These are phyloP conservation scores for Aureobasidium sp. DNA, from an alignment of 2,329 filamentous ascomycete species.

Conservation along the genomic window DNA sequence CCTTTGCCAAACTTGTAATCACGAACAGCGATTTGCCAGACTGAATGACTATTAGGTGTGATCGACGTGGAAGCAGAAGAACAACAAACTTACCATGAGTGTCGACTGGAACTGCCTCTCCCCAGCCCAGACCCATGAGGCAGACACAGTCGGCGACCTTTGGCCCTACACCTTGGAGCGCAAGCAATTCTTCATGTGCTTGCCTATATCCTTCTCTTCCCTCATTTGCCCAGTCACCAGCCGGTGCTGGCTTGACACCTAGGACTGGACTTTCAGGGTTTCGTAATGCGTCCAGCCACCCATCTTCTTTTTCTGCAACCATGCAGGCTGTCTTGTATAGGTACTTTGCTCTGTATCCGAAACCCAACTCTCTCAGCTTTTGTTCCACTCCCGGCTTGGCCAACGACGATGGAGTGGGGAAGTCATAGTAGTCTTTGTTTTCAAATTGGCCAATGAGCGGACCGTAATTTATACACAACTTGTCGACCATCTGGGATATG, in stretches of 20 bases:
- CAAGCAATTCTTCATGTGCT: slow-evolving; percentile 73
- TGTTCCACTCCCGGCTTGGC: slow-evolving; percentile 67
- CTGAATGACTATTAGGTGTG: slow-evolving; percentile 33
- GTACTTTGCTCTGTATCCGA: slow-evolving; percentile 92
- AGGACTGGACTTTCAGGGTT: slow-evolving; percentile 68
- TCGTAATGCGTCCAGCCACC: slow-evolving; percentile 70
- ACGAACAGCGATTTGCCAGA: slow-evolving; percentile 95
- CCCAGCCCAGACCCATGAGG: slow-evolving; percentile 93
- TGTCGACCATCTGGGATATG: slow-evolving; percentile 95
- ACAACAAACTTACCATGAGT: slow-evolving; percentile 58
- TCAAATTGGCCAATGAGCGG: slow-evolving; percentile 64
- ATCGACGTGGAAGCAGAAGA: background rate
- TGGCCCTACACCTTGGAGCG: slow-evolving; percentile 81
- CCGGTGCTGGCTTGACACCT: slow-evolving; percentile 37
- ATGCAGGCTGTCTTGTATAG: slow-evolving; percentile 78
- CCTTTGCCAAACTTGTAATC: slow-evolving; percentile 88
- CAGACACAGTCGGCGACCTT: slow-evolving; percentile 97
- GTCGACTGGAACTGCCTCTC: slow-evolving; percentile 89
- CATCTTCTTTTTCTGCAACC: slow-evolving; percentile 57
- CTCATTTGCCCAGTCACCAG: slow-evolving; percentile 44
- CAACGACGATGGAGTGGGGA: slow-evolving; percentile 70
- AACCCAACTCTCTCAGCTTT: slow-evolving; percentile 74
- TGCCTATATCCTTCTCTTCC: slow-evolving; percentile 62
- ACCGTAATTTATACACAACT: slow-evolving; percentile 82
- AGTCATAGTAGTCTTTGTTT: slow-evolving; percentile 66